Base-by-base conservation (phyloP, 192 early-diverging fungal genomes). In the Coemansia sp. region DNA sequence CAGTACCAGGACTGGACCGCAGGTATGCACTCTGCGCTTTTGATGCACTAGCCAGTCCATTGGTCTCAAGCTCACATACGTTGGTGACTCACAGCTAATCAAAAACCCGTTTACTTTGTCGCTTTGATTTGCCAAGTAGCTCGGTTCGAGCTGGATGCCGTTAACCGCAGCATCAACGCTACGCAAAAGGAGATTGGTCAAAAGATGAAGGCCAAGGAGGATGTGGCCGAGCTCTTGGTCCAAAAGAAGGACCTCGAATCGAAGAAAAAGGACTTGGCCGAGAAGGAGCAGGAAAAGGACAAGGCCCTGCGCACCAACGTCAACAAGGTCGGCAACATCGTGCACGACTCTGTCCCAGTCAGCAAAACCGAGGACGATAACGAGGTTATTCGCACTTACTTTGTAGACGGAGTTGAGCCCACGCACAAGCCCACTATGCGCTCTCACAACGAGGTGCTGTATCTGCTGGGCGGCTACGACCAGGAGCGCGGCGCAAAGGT, bases 311-410 rank as follows among this genome's bases (percentile, higher is more conserved):
- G 84, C 59, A 62, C 61, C n/a, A 90, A 88, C 81, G 86, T 99
- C 59, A 94, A 94, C 68, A 93, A 93, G 79, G 83, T 99, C 56
- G 97, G 97, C 64, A 99, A 99, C 88, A 76, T 97, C 65, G 96
- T 99, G 4, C 96, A 97, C 73, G 85, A 92, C 62, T 90, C 90
- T 31, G 95, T 97, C 16, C 88, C 92, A 8, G 89, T 89, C 59
- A 94, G 92, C 45, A 83, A 86, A 62, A 89, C 92, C 62, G 97
- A 99, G 85, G 90, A 88, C 48, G 88, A 92, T 73, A 92, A 92
- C 72, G 79, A 86, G 63, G 60, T 90, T 12, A 83, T 89, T 58
- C 84, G 87, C 20, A 88, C 85, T 66, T 76, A 85, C 74, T 84
- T 84, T 73, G 82, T 86, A 8, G 86, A 58, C 60, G 84, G 84